Base-by-base conservation (phyloP, 1,284 basidiomycete species). In the Lentinula novae-zelandiae region DNA sequence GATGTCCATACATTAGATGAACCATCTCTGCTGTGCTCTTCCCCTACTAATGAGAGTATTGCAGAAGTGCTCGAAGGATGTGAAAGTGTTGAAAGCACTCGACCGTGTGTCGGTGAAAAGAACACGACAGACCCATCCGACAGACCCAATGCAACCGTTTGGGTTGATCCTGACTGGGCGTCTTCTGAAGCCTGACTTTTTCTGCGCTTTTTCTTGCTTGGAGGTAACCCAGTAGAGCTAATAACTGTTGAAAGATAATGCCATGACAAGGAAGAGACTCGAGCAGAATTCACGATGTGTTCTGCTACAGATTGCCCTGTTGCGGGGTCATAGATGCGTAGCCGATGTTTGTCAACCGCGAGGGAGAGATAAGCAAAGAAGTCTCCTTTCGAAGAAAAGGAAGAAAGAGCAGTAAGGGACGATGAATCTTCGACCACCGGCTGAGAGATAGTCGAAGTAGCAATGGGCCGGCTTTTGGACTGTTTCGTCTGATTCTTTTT, bases 331-430 rank as follows among this genome's bases (percentile, higher is more conserved):
- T 87, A 89, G 52, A 91, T 78, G 64, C 86, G 84, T 60, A 91
- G 73, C 46, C 87, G 81, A 69, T 90, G 87, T 70, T 89, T 90
- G 77, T 91, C 88, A 53, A 90, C 79, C 5, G 88, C 82, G 20
- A 89, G 78, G 34, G 86, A 86, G 52, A 90, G 72, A 63, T 87
- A 80, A 1, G 86, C 87, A 69, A 90, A 89, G 57, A 84, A 74
- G 53, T 76, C 73, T 52, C 82, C 83, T 60, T 80, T 76, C 7
- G 82, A 80, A 13, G 88, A 89, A 70, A 90, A 91, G 8, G 84
- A 78, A 31, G 83, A 87, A 20, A 86, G 73, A 13, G 76, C 68
- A 22, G 77, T 72, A 20, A 79, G 70, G 58, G 75, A 70, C 22
- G 80, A 76, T 20, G 76, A 71, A 68, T 82, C 82, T 63, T 83